Percentiles rank a stretch among this genome's conserved stretches.
Conservation (phyloP, 108 stramenopile species). For the Bacterosira constricta region DNA sequence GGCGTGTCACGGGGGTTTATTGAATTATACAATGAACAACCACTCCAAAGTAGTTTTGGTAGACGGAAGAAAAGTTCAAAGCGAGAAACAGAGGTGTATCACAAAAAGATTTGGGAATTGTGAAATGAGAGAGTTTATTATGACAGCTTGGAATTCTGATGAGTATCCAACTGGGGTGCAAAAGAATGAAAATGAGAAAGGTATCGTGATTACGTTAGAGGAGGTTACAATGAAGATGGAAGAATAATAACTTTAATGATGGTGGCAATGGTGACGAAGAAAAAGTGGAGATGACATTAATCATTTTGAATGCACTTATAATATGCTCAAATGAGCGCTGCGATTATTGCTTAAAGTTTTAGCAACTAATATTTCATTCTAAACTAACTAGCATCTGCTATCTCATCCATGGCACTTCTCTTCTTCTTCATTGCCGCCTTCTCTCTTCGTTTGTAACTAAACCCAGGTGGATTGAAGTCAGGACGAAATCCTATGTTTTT, state of each 20-base stretch:
- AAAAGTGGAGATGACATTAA: background rate
- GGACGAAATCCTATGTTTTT: slow-evolving; percentile 49
- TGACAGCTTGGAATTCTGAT: slow-evolving; percentile 36
- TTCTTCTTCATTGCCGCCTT: slow-evolving; percentile 51
- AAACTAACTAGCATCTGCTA: slow-evolving; percentile 11
- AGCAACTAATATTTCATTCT: background rate
- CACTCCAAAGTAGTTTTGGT: slow-evolving; percentile 56
- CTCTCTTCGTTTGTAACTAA: slow-evolving; percentile 54
- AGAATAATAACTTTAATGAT: background rate
- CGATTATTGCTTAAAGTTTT: no score
- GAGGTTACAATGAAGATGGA: slow-evolving; percentile 18
- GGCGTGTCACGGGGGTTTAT: slow-evolving; percentile 73
- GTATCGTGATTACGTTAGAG: slow-evolving; percentile 35
- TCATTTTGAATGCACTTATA: background rate
- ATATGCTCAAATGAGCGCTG: no score
- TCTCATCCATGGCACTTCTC: slow-evolving; percentile 38
- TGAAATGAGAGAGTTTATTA: slow-evolving; percentile 67
- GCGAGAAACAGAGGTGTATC: slow-evolving; percentile 25
- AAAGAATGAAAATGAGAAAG: background rate
- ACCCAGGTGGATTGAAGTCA: slow-evolving; percentile 51
- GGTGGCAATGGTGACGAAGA: background rate
- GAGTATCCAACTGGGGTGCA: background rate
- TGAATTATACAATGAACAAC: slow-evolving; percentile 64
- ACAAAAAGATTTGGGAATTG: slow-evolving; percentile 79
- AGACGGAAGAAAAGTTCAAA: slow-evolving; percentile 46